Base-by-base conservation (phyloP, 768 basidiomycete genomes). In the Cubamyces lactineus region DNA sequence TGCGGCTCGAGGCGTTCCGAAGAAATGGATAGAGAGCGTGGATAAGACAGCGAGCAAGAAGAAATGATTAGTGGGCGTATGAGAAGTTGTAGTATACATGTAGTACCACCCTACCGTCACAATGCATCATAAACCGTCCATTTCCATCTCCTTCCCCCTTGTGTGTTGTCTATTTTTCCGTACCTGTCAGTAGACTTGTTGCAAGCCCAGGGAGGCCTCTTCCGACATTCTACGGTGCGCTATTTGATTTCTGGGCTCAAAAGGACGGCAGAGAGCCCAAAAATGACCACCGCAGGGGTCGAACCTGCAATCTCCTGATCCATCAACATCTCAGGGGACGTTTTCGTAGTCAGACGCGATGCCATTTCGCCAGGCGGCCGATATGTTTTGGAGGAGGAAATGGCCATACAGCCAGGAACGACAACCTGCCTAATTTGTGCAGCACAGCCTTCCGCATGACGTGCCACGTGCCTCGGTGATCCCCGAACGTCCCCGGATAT, bases 291-390 rank as follows among this genome's bases (percentile, higher is more conserved):
- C 84, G 86, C 87, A 91, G 88, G 88, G 84, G 81, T 91, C 88
- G 88, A 91, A 91, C 89, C 88, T 91, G 87, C 88, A 89, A 90
- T 89, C 89, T 91, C 88, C 88, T 90, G 89, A 89, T 89, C 3
- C n/a, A 2, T 3, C 41, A 42, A 42, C n/a, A 42, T 42, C 41
- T 13, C 41, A 40, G 41, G 42, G 16, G 42, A 16, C 6, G 42
- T 15, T 43, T 43, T 43, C 42, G 42, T 43, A 19, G 63, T 64
- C 63, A 60, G 57, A 64, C 62, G 62, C 62, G 42, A 21, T 43
- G 42, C 42, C 42, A 43, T 43, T 43, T 43, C 42, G 42, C 42
- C 42, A 43, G 42, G 17, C 42, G 42, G 42, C 42, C 42, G 42
- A 17, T 16, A 21, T 16, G 16, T 43, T 43, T 43, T 43, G 42